Evolutionary conservation across 2,329 filamentous ascomycete genomes (phyloP).

Genomic region (Trichophyton equinum): DNA sequence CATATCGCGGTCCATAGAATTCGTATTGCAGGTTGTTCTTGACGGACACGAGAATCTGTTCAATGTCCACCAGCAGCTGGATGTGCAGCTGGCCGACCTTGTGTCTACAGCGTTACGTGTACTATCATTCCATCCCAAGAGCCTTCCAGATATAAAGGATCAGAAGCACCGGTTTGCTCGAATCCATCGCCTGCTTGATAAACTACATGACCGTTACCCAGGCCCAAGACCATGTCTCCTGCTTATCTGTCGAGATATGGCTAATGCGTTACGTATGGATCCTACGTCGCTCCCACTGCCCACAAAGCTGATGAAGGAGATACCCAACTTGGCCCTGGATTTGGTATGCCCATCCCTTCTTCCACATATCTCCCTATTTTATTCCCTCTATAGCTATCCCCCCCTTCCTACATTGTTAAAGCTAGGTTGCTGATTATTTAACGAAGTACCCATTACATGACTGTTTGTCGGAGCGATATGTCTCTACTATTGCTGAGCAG

Average conservation of each 20-base stretch:
- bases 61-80: conserved; percentile 21
- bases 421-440: background rate
- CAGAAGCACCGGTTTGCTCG: conserved; percentile 30
- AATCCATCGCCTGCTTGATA: conserved; percentile 28
- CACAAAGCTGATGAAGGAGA: conserved; percentile 21
- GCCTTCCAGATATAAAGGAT: conserved; percentile 23
- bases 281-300: conserved; percentile 26
- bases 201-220: conserved; percentile 30
- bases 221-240: conserved; percentile 29
- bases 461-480: conserved; percentile 25
- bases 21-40: conserved; percentile 26
- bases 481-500: conserved; percentile 24
- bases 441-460: conserved; percentile 28
- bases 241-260: conserved; percentile 28
- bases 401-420: background rate
- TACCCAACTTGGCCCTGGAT: conserved; percentile 28
- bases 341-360: conserved; percentile 28
- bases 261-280: conserved; percentile 24
- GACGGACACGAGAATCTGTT: conserved; percentile 29
- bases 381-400: too few species aligned
- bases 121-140: conserved; percentile 29
- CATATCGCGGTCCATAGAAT: conserved; percentile 28
- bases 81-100: conserved; percentile 30
- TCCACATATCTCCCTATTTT: conserved; percentile 16
- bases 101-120: conserved; percentile 29